A percentile compares a stretch with the other conserved stretches of the same genome.
Conservation (phyloP, 2,329 filamentous ascomycete species). For the Dactylellina cionopaga region DNA sequence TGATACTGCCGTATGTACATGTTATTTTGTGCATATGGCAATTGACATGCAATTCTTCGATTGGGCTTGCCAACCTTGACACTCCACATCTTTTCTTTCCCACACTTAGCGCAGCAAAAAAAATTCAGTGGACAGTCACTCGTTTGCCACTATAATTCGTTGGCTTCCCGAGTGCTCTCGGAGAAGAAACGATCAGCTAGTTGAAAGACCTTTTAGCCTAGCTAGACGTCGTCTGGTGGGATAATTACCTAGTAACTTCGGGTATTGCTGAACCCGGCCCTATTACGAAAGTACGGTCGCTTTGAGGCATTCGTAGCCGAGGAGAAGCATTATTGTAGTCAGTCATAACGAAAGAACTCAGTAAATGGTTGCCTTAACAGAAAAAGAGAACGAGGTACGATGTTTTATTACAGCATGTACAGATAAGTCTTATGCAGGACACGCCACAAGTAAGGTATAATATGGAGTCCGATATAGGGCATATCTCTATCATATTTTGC, state of each 20-base stretch:
- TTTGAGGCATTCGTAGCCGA: conserved; percentile 46
- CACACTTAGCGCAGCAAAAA: conserved; percentile 52
- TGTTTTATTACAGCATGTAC: no score
- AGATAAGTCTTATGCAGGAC: conserved; percentile 47
- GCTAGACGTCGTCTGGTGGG: conserved; percentile 15
- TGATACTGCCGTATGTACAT: conserved; percentile 24
- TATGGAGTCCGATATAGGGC: neutral
- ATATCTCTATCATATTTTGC: conserved; percentile 26
- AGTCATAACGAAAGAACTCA: no score
- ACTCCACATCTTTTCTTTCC: conserved; percentile 16
- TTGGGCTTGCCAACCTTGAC: conserved; percentile 6
- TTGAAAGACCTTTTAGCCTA: conserved; percentile 12
- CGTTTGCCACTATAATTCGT: conserved; percentile 51
- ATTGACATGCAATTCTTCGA: conserved; percentile 34
- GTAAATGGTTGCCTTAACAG: neutral
- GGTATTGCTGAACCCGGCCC: conserved; percentile 31
- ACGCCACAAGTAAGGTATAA: conserved; percentile 16
- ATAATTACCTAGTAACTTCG: conserved; percentile 4
- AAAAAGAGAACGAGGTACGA: conserved; percentile 12
- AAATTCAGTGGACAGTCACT: conserved; percentile 5
- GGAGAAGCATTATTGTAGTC: conserved; percentile 15
- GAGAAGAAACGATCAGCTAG: conserved; percentile 43
- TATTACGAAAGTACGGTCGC: no score
- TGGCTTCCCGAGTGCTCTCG: conserved; percentile 45
- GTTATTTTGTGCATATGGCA: conserved; percentile 33